These are phyloP conservation scores for Pseudocercospora ulei DNA, from an alignment of 2,329 filamentous ascomycete genomes.

Conservation along the genomic window DNA sequence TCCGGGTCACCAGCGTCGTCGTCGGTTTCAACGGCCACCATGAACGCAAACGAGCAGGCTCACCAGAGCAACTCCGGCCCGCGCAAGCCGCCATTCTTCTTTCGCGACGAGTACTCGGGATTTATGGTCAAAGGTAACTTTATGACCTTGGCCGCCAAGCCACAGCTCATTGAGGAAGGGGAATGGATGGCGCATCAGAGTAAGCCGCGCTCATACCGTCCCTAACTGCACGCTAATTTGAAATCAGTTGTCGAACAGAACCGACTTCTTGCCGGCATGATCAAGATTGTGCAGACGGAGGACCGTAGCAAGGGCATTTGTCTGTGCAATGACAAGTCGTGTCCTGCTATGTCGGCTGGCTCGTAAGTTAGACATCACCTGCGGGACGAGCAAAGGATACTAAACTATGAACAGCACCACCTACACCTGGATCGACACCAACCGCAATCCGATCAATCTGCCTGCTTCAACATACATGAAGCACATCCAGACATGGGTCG, in stretches of 20 bases:
- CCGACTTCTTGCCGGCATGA: constrained; percentile 77
- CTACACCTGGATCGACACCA: constrained; percentile 90
- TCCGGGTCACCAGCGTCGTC: constrained; percentile 32
- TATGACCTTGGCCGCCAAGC: constrained; percentile 85
- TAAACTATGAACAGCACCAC: constrained; percentile 57
- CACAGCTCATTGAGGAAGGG: constrained; percentile 84
- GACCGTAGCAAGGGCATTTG: constrained; percentile 63
- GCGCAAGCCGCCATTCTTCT: constrained; percentile 52
- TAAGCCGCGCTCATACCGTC: constrained; percentile 41
- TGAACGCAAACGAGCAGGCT: constrained; percentile 57
- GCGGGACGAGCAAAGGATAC: neutral
- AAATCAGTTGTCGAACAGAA: constrained; percentile 78
- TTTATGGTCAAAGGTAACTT: constrained; percentile 97
- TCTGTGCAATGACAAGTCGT: constrained; percentile 74
- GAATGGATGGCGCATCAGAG: constrained; percentile 96
- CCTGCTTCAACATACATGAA: constrained; percentile 90
- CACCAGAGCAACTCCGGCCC: constrained; percentile 30
- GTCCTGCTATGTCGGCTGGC: constrained; percentile 89
- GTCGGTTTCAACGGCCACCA: constrained; percentile 45
- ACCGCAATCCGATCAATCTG: constrained; percentile 79
- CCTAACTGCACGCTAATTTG: neutral
- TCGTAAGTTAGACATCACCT: constrained; percentile 56
- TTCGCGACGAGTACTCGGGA: constrained; percentile 64
- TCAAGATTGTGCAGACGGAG: constrained; percentile 67
- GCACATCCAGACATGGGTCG: constrained; percentile 93